Evolutionary conservation across 768 basidiomycete genomes (phyloP).

Genomic region (Russula sp.): DNA sequence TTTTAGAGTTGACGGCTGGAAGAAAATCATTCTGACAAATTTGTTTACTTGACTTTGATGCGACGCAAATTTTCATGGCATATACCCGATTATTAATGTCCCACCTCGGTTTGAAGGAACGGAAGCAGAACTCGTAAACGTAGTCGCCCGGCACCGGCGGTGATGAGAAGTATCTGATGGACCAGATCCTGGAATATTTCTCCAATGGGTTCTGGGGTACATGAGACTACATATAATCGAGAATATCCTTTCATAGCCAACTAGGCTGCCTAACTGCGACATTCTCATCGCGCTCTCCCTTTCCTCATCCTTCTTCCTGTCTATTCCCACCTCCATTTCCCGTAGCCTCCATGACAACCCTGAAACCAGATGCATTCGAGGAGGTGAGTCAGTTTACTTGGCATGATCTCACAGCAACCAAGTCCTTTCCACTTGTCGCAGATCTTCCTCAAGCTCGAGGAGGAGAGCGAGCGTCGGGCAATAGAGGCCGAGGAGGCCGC

Average conservation of each 20-base stretch:
- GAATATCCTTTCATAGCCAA: conserved; percentile 11
- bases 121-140: conserved; percentile 25
- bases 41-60: conserved; percentile 3
- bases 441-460: conserved; percentile 59
- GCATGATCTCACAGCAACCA: not conserved
- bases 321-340: conserved; percentile 1
- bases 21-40: not conserved
- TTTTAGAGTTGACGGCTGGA: not conserved
- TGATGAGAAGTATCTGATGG: conserved; percentile 28
- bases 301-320: conserved; percentile 7
- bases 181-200: conserved; percentile 23
- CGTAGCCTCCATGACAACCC: conserved; percentile 15
- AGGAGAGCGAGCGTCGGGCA: conserved; percentile 53
- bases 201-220: conserved; percentile 21
- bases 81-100: conserved; percentile 2
- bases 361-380: conserved; percentile 28
- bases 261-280: conserved; percentile 11
- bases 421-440: conserved; percentile 31
- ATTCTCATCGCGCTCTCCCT: conserved; percentile 18
- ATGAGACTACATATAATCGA: conserved; percentile 21
- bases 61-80: conserved; percentile 5
- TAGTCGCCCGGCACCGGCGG: conserved; percentile 22
- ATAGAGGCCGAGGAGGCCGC: conserved; percentile 36
- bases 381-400: conserved; percentile 19
- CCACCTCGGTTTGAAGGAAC: conserved; percentile 16